Percentiles rank a stretch among this genome's conserved stretches.
Conservation (phyloP, 768 basidiomycete species). For the Lactifluus subvellereus region DNA sequence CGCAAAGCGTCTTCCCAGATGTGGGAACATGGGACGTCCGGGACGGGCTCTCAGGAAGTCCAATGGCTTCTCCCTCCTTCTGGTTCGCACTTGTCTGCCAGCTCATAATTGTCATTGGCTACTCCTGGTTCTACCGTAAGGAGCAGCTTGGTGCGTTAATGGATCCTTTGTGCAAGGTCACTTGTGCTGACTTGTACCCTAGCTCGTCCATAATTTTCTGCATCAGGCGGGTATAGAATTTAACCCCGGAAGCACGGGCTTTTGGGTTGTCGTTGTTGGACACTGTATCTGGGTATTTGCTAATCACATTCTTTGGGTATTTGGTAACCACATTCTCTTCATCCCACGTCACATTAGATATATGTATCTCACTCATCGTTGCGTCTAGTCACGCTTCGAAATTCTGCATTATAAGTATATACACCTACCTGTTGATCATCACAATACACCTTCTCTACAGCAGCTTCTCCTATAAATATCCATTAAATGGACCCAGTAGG, state of each 20-base stretch:
- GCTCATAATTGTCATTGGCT: conserved; percentile 80
- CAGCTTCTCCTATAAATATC: background rate
- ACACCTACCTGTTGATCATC: conserved; percentile 7
- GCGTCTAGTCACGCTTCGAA: conserved; percentile 17
- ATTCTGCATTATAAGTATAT: conserved; percentile 8
- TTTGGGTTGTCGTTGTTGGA: conserved; percentile 10
- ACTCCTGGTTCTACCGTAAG: conserved; percentile 97
- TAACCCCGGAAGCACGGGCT: conserved; percentile 5
- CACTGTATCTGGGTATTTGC: conserved; percentile 20
- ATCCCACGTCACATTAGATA: conserved; percentile 8
- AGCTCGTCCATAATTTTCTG: conserved; percentile 29
- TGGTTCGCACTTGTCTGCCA: conserved; percentile 82
- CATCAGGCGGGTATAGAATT: conserved; percentile 20
- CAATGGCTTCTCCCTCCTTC: conserved; percentile 78
- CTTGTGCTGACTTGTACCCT: background rate
- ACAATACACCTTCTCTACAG: conserved; percentile 3
- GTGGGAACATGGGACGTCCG: conserved; percentile 86
- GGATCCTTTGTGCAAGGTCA: background rate
- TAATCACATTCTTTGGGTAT: conserved; percentile 18
- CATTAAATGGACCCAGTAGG: background rate
- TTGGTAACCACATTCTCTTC: conserved; percentile 17
- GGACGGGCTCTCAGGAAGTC: conserved; percentile 67
- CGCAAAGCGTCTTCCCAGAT: conserved; percentile 88
- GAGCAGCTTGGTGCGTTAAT: conserved; percentile 72
- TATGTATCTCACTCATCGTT: conserved; percentile 5